Evolutionary conservation across 441 rosid species (phyloP).

Genomic region (Hura crepitans): DNA sequence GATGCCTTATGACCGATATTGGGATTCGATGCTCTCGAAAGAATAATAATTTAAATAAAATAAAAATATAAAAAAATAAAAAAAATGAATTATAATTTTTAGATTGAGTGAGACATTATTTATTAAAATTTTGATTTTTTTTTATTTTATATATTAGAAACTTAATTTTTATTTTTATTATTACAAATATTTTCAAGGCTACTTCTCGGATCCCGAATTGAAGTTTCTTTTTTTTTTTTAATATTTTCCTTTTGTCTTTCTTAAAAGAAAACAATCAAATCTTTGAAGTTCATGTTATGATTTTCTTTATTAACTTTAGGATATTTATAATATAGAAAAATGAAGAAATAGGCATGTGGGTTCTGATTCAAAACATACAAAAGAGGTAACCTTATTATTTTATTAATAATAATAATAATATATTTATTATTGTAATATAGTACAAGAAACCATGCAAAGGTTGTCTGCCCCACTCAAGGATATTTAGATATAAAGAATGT

Average conservation of each 20-base stretch:
- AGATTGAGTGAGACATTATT: too few species aligned
- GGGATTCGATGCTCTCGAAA: too few species aligned
- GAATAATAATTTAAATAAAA: too few species aligned
- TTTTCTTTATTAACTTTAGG: background rate
- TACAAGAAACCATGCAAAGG: background rate
- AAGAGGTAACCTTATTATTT: background rate
- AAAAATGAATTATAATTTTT: too few species aligned
- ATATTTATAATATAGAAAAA: background rate
- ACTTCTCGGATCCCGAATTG: conserved; percentile 66
- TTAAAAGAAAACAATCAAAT: conserved; percentile 8
- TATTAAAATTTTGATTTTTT: too few species aligned
- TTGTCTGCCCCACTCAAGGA: conserved; percentile 7
- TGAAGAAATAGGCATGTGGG: background rate
- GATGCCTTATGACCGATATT: conserved; percentile 23
- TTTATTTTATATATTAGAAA: too few species aligned
- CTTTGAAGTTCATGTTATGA: conserved; percentile 1
- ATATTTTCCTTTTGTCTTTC: conserved; percentile 41
- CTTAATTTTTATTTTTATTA: too few species aligned
- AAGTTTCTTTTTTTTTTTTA: conserved; percentile 17
- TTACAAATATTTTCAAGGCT: conserved; percentile 7
- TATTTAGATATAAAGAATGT: conserved; percentile 9
- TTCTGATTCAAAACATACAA: background rate
- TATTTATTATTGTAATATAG: background rate
- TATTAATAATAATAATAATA: background rate
- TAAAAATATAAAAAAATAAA: too few species aligned